Evolutionary conservation across 768 basidiomycete species (phyloP), one percentile per base, ranked within the genome.

Genomic region (Tubosaeta sp.): DNA sequence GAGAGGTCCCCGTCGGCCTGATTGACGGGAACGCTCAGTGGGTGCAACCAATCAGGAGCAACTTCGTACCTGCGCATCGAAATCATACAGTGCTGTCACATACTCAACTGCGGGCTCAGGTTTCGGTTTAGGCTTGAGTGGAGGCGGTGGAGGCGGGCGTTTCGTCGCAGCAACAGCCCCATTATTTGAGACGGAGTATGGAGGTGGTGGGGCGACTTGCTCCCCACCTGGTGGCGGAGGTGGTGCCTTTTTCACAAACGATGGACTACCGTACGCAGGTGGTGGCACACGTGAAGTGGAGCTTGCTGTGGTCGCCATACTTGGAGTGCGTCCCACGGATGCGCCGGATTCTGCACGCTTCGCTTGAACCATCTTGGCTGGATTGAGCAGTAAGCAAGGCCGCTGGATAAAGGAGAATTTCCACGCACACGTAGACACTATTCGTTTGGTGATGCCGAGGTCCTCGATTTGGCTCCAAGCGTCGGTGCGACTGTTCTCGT

Each of bases 71-170:
- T 95, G 94, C 18, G 96, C 92, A 31, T 76, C 78, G 65, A 95
- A 99, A 68, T 99, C 96, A 64, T 96, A 99, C 62, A 98, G 65
- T 27, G 96, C 96, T 10, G 90, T 86, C 22, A 94, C 93, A 62
- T 92, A 93, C 67, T 84, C 80, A 3, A 77, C 71, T 45, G 73
- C 73, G 2, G 81, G 81, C 27, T 76, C 73, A 8, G 78, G 74
- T 67, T 87, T 90, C 6, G 90, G 90, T 65, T 93, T 94, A 1
- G 90, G 82, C 71, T 93, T 94, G 60, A 94, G 64, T 2, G 93
- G 87, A 8, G 95, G 95, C 0, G 95, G 95, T 0, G 95, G 95
- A 0, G 94, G 94, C 0, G 94, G 90, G 1, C 87, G 82, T 61
- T 86, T 81, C 70, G 79, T 73, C 6, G 71, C 36, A 2, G 77